phyloP scores from a whole-genome alignment of 2,329 filamentous ascomycete species.

The Neofusicoccum sp. region DNA sequence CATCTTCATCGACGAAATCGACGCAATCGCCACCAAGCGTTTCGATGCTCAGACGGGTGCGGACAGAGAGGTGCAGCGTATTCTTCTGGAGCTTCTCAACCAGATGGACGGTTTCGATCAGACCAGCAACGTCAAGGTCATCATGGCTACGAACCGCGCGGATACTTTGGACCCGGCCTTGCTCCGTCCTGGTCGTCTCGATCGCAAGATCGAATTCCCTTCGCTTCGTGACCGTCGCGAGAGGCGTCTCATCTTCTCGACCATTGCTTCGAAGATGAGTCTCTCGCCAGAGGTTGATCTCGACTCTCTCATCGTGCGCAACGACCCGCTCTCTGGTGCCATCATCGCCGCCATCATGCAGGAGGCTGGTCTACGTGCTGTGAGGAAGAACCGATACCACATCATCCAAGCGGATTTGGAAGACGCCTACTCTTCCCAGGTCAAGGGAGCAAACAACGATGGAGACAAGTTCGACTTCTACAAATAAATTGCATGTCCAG shows the following conservation, averaged over 20 bases:
- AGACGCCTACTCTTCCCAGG: constrained; percentile 94
- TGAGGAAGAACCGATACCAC: constrained; percentile 97
- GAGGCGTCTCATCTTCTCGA: constrained; percentile 92
- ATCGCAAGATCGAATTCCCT: constrained; percentile 99
- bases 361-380: constrained; percentile 89
- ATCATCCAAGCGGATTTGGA: constrained; percentile 97
- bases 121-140: constrained; percentile 98
- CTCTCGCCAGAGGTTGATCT: constrained; percentile 94
- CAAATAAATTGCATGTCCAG: constrained; percentile 27
- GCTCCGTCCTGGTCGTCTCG: constrained; percentile 88
- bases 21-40: constrained; percentile 97
- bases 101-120: constrained; percentile 99
- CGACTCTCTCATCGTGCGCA: constrained; percentile 92
- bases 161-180: constrained; percentile 95
- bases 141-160: constrained; percentile 98
- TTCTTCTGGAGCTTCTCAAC: constrained; percentile 93
- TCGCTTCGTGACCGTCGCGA: constrained; percentile 89
- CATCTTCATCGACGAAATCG: constrained; percentile 99
- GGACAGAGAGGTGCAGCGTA: constrained; percentile 97
- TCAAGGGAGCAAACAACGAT: constrained; percentile 75
- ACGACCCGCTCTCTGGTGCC: constrained; percentile 91
- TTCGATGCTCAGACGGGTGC: constrained; percentile 98
- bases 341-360: constrained; percentile 99
- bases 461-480: constrained; percentile 71
- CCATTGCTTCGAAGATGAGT: constrained; percentile 97